A percentile compares a stretch with the other conserved stretches of the same genome.
phyloP scores from a whole-genome alignment of 345 rosid species.

The Murraya paniculata region DNA sequence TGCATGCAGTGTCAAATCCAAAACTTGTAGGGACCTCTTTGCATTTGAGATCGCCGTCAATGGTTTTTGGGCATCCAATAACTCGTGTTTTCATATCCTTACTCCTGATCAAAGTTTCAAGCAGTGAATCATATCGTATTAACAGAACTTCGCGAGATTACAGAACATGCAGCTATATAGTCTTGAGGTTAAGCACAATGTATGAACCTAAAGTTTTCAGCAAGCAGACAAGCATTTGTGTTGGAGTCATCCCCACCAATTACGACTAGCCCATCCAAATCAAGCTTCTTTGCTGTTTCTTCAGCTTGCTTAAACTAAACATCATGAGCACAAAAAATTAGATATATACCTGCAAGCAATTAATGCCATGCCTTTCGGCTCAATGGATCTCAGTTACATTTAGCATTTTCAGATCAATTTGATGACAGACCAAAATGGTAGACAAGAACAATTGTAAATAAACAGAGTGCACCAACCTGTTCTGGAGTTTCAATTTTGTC shows the following conservation, averaged over 20 bases:
- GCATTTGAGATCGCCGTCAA: conserved; percentile 97
- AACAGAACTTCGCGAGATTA: background rate
- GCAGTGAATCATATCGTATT: background rate
- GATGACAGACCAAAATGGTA: background rate
- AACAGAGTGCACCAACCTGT: conserved; percentile 25
- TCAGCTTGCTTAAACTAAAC: conserved; percentile 29
- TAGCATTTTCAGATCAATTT: background rate
- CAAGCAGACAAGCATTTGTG: conserved; percentile 29
- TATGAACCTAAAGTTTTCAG: conserved; percentile 31
- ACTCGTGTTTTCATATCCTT: conserved; percentile 81
- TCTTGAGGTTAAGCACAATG: background rate
- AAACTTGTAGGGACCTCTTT: conserved; percentile 61
- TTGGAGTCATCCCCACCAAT: conserved; percentile 28
- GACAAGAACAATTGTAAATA: background rate
- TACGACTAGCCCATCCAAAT: conserved; percentile 25
- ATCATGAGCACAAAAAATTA: background rate
- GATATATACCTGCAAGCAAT: background rate
- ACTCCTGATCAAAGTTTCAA: conserved; percentile 41
- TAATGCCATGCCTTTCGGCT: background rate
- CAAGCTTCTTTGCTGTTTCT: conserved; percentile 26
- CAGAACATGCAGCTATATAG: conserved; percentile 4
- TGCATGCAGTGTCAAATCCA: conserved; percentile 52
- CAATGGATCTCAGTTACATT: background rate
- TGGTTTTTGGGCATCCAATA: conserved; percentile 98
- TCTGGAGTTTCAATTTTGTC: conserved; percentile 32